A percentile compares a stretch with the other conserved stretches of the same genome.
Conservation (phyloP, 139 green algal species). For the Helicosporidium sp. region DNA sequence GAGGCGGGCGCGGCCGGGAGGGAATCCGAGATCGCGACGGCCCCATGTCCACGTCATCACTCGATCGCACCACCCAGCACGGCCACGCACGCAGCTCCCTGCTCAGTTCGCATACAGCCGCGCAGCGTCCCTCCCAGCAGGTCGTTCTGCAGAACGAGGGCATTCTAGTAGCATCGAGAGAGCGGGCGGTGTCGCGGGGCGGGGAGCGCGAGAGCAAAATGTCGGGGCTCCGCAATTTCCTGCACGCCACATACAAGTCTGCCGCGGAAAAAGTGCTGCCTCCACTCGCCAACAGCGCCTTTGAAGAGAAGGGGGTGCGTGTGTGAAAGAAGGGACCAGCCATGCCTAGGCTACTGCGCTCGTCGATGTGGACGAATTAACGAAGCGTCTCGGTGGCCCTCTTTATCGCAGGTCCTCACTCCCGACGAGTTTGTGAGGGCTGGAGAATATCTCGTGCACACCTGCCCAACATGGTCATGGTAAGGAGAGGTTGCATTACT, state of each 20-base stretch:
- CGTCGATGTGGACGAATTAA: neutral
- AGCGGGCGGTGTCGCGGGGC: no score
- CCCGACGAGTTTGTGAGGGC: slow-evolving; percentile 64
- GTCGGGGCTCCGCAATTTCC: slow-evolving; percentile 3
- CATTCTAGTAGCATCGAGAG: no score
- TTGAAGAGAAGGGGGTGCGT: slow-evolving; percentile 31
- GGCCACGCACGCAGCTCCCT: no score
- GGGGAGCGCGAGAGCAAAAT: neutral
- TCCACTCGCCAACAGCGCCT: slow-evolving; percentile 10
- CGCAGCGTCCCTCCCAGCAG: no score
- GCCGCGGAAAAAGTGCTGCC: slow-evolving; percentile 22
- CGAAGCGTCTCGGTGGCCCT: neutral
- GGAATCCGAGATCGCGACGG: no score
- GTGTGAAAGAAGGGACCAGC: no score
- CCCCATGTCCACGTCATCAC: no score
- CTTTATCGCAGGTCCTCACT: slow-evolving; percentile 49
- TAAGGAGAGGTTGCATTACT: slow-evolving; percentile 19
- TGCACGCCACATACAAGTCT: slow-evolving; percentile 26
- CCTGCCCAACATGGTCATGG: slow-evolving; percentile 71
- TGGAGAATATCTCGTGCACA: slow-evolving; percentile 61
- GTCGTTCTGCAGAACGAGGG: no score
- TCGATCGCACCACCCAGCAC: no score
- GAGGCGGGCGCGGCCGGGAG: no score
- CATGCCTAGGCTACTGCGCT: neutral
- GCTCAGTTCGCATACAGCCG: no score